Base-by-base conservation (phyloP, 2,329 filamentous ascomycete genomes). In the Byssochlamys sp. region DNA sequence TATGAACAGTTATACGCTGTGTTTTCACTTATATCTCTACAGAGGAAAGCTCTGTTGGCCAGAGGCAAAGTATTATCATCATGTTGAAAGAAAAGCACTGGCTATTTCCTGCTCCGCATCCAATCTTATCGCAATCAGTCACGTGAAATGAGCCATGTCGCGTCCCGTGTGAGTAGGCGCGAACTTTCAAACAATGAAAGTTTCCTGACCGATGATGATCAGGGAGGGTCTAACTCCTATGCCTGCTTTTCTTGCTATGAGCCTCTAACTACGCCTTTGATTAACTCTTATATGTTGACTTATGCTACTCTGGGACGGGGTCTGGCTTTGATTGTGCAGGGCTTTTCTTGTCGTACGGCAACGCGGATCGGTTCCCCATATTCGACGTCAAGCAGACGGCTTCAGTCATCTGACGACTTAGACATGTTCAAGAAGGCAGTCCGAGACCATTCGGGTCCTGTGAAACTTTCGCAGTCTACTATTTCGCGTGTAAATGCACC, bases 361-460 rank as follows among this genome's bases (percentile, higher is more conserved):
- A 66, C 58, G 52, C 59, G 60, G 62, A 58, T 58, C 57, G 59
- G 57, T 55, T 64, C 63, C 45, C 57, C 60, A 54, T 69, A 65
- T 62, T 68, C 69, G 57, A 67, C 67, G 26, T 62, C 62, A 50
- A 55, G 61, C 39, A 63, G 65, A 56, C 59, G 59, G n/a, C 55
- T 50, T 50, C 58, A 57, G 50, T 55, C 53, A 52, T 50, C 55
- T 39, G 61, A 63, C 54, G 61, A 63, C 55, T 56, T 53, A 49
- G 58, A 60, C 5, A 76, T 76, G 73, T 76, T 76, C 55, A 70
- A 70, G 49, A 75, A 73, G 59, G 73, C 73, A n/a, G 66, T 75
- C 6, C 68, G 71, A 55, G 69, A 73, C 35, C 71, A 75, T 62
- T 65, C 72, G 27, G 65, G 64, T 39, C 62, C 63, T 7, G 56